These are phyloP conservation scores for Aspergillus fumigatiaffinis DNA, from an alignment of 2,329 filamentous ascomycete genomes.

Conservation along the genomic window DNA sequence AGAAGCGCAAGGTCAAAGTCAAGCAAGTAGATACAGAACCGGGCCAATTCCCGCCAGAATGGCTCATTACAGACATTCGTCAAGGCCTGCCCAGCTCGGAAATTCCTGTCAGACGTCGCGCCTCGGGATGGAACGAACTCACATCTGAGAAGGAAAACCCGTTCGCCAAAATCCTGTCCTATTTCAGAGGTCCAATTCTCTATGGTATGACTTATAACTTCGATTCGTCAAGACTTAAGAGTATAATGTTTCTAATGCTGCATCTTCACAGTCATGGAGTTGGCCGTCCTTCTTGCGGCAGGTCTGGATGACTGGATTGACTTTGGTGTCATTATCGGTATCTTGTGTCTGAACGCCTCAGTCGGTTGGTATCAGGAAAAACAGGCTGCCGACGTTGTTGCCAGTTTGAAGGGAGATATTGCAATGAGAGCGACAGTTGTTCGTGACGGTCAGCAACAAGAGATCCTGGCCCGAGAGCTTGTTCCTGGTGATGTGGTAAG, in stretches of 20 bases:
- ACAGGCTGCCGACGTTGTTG: conserved; percentile 73
- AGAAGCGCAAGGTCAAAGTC: conserved; percentile 32
- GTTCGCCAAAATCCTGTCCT: conserved; percentile 68
- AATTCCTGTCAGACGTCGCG: conserved; percentile 59
- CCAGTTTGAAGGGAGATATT: conserved; percentile 72
- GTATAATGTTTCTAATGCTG: conserved; percentile 11
- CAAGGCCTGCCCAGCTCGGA: conserved; percentile 58
- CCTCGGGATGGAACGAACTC: conserved; percentile 68
- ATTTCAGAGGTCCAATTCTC: conserved; percentile 71
- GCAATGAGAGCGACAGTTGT: conserved; percentile 67
- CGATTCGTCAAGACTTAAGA: too few relatives aligned
- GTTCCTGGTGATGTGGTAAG: conserved; percentile 73
- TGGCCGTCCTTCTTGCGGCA: conserved; percentile 68
- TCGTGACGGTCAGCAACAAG: conserved; percentile 61
- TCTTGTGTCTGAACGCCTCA: conserved; percentile 68
- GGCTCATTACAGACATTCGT: conserved; percentile 65
- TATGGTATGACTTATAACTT: conserved; percentile 56
- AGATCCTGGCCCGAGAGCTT: conserved; percentile 67
- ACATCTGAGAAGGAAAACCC: conserved; percentile 74
- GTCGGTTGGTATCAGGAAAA: conserved; percentile 82
- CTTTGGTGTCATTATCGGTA: conserved; percentile 73
- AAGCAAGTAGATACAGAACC: conserved; percentile 20
- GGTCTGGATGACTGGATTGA: conserved; percentile 74
- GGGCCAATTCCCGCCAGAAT: conserved; percentile 57
- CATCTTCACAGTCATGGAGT: conserved; percentile 58